Evolutionary conservation across 371 early-diverging fungal genomes (phyloP).

Genomic region (Saksenaea vasiformis): DNA sequence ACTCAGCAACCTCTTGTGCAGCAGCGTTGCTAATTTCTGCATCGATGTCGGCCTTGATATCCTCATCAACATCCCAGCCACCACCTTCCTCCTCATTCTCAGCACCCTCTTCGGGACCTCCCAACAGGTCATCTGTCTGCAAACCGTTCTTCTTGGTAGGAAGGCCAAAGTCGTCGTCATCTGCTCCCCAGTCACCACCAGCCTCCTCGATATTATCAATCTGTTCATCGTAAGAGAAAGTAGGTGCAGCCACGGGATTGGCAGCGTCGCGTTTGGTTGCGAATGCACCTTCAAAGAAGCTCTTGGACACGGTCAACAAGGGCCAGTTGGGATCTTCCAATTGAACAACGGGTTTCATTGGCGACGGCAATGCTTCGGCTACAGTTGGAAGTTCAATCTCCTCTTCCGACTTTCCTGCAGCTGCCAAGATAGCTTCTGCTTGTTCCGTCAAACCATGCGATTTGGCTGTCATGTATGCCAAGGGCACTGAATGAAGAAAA

Average conservation of each 20-base stretch:
- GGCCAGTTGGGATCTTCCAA: constrained; percentile 89
- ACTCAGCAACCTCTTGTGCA: constrained; percentile 64
- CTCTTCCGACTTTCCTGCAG: constrained; percentile 65
- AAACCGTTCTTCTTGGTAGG: constrained; percentile 7
- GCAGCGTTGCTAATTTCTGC: constrained; percentile 64
- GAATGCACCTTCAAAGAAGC: constrained; percentile 69
- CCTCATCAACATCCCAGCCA: constrained; percentile 65
- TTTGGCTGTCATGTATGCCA: constrained; percentile 93
- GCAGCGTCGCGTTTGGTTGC: constrained; percentile 32
- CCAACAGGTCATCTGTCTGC: constrained; percentile 24
- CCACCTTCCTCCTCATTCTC: constrained; percentile 52
- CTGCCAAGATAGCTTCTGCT: constrained; percentile 78
- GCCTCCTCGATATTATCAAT: constrained; percentile 57
- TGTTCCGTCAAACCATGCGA: constrained; percentile 83
- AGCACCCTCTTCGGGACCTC: constrained; percentile 45
- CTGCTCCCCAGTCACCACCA: constrained; percentile 74
- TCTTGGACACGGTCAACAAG: constrained; percentile 71
- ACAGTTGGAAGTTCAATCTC: constrained; percentile 58
- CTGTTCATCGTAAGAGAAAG: constrained; percentile 50
- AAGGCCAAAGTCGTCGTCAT: constrained; percentile 53
- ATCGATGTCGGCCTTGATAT: constrained; percentile 63
- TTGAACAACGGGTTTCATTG: constrained; percentile 65
- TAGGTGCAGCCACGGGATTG: constrained; percentile 33
- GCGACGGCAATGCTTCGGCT: constrained; percentile 52
- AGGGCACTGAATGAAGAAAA: constrained; percentile 61